These are phyloP conservation scores for Malania oleifera DNA, from an alignment of 164 flowering plant genomes.

Conservation along the genomic window DNA sequence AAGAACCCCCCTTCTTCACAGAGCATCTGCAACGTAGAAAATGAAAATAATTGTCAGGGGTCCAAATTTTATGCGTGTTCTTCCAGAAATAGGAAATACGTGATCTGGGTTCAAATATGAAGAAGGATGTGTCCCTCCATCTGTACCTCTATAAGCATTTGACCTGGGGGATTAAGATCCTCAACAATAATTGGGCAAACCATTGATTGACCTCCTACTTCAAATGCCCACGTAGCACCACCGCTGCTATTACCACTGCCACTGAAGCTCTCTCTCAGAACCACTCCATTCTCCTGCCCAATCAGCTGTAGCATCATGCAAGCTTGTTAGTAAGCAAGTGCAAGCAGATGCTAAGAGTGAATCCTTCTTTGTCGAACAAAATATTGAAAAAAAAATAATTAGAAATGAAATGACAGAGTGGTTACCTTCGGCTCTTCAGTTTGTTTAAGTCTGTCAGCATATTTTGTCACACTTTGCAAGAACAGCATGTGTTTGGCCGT, in stretches of 20 bases:
- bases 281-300: slow-evolving; percentile 31
- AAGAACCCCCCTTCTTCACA: slow-evolving; percentile 81
- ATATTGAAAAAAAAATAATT: background rate
- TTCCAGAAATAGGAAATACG: background rate
- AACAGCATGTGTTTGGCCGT: slow-evolving; percentile 79
- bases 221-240: slow-evolving; percentile 80
- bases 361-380: background rate
- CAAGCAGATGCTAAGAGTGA: background rate
- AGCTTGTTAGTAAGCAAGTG: background rate
- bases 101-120: background rate
- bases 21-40: slow-evolving; percentile 51
- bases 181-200: slow-evolving; percentile 77
- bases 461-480: slow-evolving; percentile 66
- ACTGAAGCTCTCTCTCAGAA: slow-evolving; percentile 30
- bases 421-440: slow-evolving; percentile 56
- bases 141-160: slow-evolving; percentile 83
- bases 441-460: slow-evolving; percentile 64
- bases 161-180: slow-evolving; percentile 72
- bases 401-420: background rate
- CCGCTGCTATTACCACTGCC: slow-evolving; percentile 6
- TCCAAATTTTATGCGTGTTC: too few relatives aligned
- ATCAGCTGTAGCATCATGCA: slow-evolving; percentile 34
- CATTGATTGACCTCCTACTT: slow-evolving; percentile 57
- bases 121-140: background rate
- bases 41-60: background rate